Base-by-base conservation (phyloP, 139 green algal species). In the Ostreobium quekettii region DNA sequence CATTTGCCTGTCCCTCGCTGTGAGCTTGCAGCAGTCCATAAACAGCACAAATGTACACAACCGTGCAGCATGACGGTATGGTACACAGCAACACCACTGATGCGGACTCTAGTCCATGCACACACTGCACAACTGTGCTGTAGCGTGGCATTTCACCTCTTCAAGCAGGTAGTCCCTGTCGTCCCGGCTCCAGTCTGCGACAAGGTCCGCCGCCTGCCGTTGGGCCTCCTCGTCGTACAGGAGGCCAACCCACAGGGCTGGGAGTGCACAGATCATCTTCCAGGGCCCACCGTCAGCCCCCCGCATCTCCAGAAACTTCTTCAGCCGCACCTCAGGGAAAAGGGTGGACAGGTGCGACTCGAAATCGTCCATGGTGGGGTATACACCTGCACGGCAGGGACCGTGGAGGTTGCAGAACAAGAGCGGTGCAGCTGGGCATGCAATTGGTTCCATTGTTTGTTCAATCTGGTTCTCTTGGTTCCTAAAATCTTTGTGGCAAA, bases 241-340 rank as follows among this genome's bases (percentile, higher is more conserved):
- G 35, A 99, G 78, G 1, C 93, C 93, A 29, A 95, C 88, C 90
- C 90, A 96, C 19, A 96, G 71, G 2, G 94, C 94, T 1, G 93
- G 90, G 61, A 99, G 82, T 19, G 89, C 90, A 71, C 86, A 97
- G 62, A 99, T 93, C 64, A 88, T 82, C 58, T 82, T 78, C 86
- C 83, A 96, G 6, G 91, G 90, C 1, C 94, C 94, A 19, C 85
- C 88, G 73, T 99, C 94, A 0, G 94, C 93, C 42, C 94, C 94
- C 7, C 94, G 80, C 94, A 99, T 99, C 81, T 99, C 94, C 47
- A 99, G 71, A 72, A 91, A 99, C 28, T 73, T 83, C 76, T 98
- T 98, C 24, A 98, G 75, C 31, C 93, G 80, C 36, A 97, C 90
- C 72, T 98, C 93, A 0, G 92, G 93, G 80, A 98, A 98, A 73